Conservation (phyloP, 176 grass and related monocot genomes). For the Dendrocalamus sinicus region DNA sequence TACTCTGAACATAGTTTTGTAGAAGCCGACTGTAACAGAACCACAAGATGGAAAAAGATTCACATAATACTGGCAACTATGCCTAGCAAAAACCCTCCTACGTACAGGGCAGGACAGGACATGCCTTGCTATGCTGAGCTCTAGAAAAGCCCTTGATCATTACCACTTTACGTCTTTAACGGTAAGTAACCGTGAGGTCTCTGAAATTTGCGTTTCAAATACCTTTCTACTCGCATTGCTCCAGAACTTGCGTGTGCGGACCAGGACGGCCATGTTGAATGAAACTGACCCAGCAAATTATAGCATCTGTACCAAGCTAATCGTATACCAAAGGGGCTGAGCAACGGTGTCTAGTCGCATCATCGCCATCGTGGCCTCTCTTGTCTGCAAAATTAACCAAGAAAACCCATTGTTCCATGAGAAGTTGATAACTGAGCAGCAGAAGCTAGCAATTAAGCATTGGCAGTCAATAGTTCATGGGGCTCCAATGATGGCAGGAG, state of each 20-base stretch:
- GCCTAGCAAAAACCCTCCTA: neutral
- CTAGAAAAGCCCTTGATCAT: neutral
- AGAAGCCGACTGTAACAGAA: neutral
- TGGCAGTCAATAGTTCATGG: neutral
- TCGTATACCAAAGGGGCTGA: neutral
- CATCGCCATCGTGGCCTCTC: conserved; percentile 55
- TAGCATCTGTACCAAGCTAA: neutral
- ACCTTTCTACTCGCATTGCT: neutral
- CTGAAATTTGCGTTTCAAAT: neutral
- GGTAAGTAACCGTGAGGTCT: neutral
- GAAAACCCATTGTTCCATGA: neutral
- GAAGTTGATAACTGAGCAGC: neutral
- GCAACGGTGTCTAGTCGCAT: neutral
- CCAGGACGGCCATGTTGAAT: neutral
- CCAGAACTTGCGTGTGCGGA: neutral
- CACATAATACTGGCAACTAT: neutral
- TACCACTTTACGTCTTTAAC: neutral
- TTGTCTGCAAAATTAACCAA: conserved; percentile 28
- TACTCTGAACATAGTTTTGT: neutral
- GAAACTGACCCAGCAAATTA: conserved; percentile 2
- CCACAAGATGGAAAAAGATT: neutral
- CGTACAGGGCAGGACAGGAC: neutral
- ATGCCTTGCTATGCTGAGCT: neutral
- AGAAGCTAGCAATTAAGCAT: neutral
- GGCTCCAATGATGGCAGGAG: too few relatives aligned